Evolutionary conservation across 306 rosid genomes (phyloP), one percentile per base, ranked within the genome.

Genomic region (Comarum palustre): DNA sequence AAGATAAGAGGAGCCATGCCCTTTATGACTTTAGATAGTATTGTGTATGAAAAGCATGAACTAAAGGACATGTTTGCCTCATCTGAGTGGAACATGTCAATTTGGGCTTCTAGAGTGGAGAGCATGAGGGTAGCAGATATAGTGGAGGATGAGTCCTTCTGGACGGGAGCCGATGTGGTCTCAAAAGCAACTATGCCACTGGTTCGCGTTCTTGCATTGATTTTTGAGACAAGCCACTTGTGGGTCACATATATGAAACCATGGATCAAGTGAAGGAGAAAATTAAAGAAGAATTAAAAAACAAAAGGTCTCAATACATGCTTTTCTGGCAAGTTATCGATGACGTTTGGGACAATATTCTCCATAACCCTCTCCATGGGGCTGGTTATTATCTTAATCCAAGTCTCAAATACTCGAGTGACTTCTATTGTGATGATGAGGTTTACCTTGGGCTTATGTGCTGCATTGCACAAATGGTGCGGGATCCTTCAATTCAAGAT

Each of bases 221-320:
- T 79, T 51, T 67, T n/a, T 58, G 46, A 60, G 64, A 67, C 29
- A 57, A 79, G 52, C 75, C 78, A 38, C 74, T 68, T 38, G 75
- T 79, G 6, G 78, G 82, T 31, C 63, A 73, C 71, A 79, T 79
- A 46, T 79, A 79, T 20, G 82, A 79, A 73, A 68, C 78, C 20
- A 79, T 79, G 78, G 82, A 79, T 60, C 78, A 79, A 68, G 75
- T 68, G 38, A 73, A 79, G 63, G 82, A 79, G 75, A 60, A 50
- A 4, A 79, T 79, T 29, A 73, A 73, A 61, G 74, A 60, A 41
- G 78, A 73, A 27, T 41, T 73, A 4, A 73, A 60, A 38, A 50
- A 14, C 20, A 60, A 68, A 42, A 60, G 39, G 69, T 8, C 78
- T 29, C 66, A 59, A 17, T 73, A 79, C 78, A 27, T 60, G 78